Conservation (phyloP, 208 protist genomes). For the Crithidia sp. region DNA sequence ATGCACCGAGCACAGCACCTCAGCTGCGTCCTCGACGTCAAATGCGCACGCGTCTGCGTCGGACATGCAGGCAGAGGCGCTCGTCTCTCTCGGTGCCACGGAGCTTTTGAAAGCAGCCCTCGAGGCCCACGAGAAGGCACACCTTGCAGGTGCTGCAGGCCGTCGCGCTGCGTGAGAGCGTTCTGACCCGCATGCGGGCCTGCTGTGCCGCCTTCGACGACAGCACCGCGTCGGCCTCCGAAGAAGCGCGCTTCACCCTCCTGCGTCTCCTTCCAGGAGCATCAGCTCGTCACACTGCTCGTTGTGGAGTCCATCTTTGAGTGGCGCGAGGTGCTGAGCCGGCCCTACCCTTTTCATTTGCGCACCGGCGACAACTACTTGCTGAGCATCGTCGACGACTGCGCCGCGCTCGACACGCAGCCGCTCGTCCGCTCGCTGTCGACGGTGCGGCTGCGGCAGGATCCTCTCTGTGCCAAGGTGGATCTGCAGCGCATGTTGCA, state of each 20-base stretch:
- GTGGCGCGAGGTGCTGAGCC: constrained; percentile 67
- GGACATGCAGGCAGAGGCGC: constrained; percentile 35
- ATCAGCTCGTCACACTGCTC: constrained; percentile 55
- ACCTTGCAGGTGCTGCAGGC: constrained; percentile 46
- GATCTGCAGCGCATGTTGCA: constrained; percentile 38
- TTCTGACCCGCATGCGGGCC: constrained; percentile 41
- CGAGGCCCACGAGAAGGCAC: constrained; percentile 35
- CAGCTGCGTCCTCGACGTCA: not conserved
- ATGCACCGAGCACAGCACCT: not conserved
- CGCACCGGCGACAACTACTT: constrained; percentile 58
- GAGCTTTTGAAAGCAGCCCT: constrained; percentile 38
- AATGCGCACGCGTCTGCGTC: constrained; percentile 5
- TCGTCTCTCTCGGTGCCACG: constrained; percentile 30
- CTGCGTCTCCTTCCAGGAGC: constrained; percentile 46
- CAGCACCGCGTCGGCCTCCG: constrained; percentile 17
- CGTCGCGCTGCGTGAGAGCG: constrained; percentile 45
- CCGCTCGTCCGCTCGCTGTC: constrained; percentile 44
- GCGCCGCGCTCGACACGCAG: constrained; percentile 34
- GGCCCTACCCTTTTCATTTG: constrained; percentile 64
- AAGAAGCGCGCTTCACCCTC: constrained; percentile 56
- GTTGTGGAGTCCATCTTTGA: constrained; percentile 64
- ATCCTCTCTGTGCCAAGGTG: constrained; percentile 53
- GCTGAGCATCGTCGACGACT: constrained; percentile 56
- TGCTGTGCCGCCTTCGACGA: constrained; percentile 51
- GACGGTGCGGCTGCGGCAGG: constrained; percentile 44